phyloP scores from a whole-genome alignment of 2,329 filamentous ascomycete genomes.

The Alternaria sp. region DNA sequence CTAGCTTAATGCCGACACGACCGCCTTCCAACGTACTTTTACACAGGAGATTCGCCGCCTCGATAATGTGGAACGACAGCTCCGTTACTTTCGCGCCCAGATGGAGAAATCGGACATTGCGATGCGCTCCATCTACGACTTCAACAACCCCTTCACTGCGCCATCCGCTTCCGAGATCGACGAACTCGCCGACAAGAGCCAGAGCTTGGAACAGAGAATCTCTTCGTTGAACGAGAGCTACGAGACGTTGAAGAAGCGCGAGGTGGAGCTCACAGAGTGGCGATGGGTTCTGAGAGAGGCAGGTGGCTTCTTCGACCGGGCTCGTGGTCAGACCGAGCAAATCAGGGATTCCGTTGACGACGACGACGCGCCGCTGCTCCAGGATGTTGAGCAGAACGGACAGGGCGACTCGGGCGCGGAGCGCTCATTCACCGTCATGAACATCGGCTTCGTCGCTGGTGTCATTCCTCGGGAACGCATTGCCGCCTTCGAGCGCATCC shows the following conservation, averaged over 20 bases:
- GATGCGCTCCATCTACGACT: constrained; percentile 90
- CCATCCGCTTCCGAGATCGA: constrained; percentile 96
- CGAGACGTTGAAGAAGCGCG: constrained; percentile 96
- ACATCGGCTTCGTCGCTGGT: constrained; percentile 97
- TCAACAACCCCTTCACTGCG: constrained; percentile 83
- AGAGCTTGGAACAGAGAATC: constrained; percentile 90
- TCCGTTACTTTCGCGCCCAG: constrained; percentile 93
- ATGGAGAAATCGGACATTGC: constrained; percentile 92
- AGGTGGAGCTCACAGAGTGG: constrained; percentile 97
- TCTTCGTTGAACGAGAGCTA: constrained; percentile 96
- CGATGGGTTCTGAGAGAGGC: constrained; percentile 97
- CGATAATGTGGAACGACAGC: constrained; percentile 97
- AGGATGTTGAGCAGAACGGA: constrained; percentile 87
- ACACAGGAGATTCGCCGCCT: constrained; percentile 97
- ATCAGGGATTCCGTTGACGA: constrained; percentile 85
- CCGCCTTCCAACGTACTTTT: constrained; percentile 95
- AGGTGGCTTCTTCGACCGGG: constrained; percentile 95
- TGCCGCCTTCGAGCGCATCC: constrained; percentile 92
- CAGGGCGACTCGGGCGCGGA: constrained; percentile 73
- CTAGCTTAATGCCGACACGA: constrained; percentile 90
- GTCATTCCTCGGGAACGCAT: constrained; percentile 94
- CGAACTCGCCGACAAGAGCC: constrained; percentile 89
- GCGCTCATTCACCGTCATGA: constrained; percentile 94
- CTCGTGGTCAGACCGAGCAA: constrained; percentile 95
- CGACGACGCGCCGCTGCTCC: constrained; percentile 91